phyloP scores from a whole-genome alignment of 371 early-diverging fungal species.

The Dinochytrium kinnereticum region DNA sequence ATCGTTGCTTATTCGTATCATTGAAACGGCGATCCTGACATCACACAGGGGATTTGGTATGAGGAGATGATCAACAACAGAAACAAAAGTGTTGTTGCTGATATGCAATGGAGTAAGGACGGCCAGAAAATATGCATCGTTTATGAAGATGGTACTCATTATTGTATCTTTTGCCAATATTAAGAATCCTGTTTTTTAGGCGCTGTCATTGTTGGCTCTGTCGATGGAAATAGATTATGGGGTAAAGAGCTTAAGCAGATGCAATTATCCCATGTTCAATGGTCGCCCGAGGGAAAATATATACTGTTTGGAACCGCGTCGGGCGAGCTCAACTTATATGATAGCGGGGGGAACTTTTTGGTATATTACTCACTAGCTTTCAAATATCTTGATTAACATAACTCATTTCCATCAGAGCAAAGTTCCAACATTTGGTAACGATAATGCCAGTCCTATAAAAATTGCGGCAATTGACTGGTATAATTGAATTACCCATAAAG shows the following conservation, averaged over 20 bases:
- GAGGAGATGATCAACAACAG: conserved; percentile 68
- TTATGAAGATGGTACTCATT: conserved; percentile 57
- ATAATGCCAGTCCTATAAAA: conserved; percentile 42
- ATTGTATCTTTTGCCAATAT: background rate
- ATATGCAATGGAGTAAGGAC: conserved; percentile 60
- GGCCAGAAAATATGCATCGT: conserved; percentile 61
- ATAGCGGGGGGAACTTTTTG: conserved; percentile 51
- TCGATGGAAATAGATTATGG: conserved; percentile 63
- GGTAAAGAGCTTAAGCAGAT: conserved; percentile 57
- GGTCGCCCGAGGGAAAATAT: conserved; percentile 61
- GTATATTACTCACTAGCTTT: conserved; percentile 30
- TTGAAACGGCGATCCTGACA: conserved; percentile 29
- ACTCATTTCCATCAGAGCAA: conserved; percentile 38
- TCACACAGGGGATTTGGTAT: conserved; percentile 35
- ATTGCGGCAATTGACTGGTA: conserved; percentile 56
- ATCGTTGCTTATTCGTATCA: conserved; percentile 10
- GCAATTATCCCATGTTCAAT: conserved; percentile 51
- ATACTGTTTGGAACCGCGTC: conserved; percentile 53
- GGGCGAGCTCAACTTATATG: conserved; percentile 59
- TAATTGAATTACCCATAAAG: too few species aligned
- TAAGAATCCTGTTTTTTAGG: conserved; percentile 43
- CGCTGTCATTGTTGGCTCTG: conserved; percentile 66
- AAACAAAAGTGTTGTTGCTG: conserved; percentile 57
- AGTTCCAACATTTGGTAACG: conserved; percentile 42
- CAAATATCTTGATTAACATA: background rate